Conservation (phyloP, 2,329 filamentous ascomycete species). For the Colletotrichum musae region DNA sequence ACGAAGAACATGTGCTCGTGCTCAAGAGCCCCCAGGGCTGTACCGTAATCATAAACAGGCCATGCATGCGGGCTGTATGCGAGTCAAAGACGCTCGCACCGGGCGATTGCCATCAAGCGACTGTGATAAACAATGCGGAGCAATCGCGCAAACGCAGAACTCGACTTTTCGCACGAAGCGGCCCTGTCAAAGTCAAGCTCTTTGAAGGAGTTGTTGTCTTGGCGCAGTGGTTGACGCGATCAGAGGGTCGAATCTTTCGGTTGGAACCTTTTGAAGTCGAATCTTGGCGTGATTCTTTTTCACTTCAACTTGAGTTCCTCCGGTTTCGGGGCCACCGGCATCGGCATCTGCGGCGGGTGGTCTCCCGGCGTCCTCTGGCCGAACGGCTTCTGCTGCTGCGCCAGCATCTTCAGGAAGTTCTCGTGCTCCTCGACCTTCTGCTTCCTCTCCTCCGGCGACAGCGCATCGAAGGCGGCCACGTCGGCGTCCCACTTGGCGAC, state of each 20-base stretch:
- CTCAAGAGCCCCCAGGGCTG: constrained; percentile 7
- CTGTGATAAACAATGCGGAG: background rate
- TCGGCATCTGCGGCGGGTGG: constrained; percentile 1
- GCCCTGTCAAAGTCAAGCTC: background rate
- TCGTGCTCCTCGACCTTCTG: constrained; percentile 57
- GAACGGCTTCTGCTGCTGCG: constrained; percentile 48
- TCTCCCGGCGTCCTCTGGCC: constrained; percentile 42
- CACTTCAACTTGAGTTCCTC: constrained; percentile 29
- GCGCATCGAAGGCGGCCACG: constrained; percentile 70
- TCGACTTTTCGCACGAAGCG: background rate
- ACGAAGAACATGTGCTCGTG: constrained; percentile 10
- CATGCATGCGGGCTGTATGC: background rate
- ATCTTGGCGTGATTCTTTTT: background rate
- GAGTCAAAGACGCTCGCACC: background rate
- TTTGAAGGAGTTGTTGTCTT: background rate
- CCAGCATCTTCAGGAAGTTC: constrained; percentile 43
- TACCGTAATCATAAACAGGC: background rate
- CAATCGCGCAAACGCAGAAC: background rate
- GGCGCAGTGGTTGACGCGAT: background rate
- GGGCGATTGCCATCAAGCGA: constrained; percentile 3
- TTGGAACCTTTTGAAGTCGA: background rate
- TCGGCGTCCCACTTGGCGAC: constrained; percentile 77
- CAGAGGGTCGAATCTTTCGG: background rate
- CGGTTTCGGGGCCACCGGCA: background rate
- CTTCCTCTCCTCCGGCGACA: constrained; percentile 73